Conservation (phyloP, 257 asterid genomes). For the Nicotiana attenuata region DNA sequence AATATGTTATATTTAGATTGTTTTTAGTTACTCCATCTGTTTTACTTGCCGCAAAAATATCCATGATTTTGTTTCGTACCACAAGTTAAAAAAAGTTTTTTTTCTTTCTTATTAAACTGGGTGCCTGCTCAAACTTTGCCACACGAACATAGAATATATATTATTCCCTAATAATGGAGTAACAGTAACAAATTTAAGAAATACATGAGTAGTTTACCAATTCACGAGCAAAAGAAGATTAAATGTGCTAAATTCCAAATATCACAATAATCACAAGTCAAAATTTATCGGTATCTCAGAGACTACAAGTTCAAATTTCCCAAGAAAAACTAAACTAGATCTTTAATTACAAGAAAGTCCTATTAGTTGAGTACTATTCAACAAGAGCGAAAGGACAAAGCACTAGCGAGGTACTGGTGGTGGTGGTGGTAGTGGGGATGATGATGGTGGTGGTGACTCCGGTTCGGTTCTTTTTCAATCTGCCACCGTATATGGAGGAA, state of each 20-base stretch:
- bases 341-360: neutral
- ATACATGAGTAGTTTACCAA: neutral
- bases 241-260: neutral
- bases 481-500: slow-evolving; percentile 42
- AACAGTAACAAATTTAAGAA: neutral
- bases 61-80: neutral
- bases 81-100: neutral
- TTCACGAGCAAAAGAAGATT: no score
- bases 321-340: neutral
- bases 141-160: no score
- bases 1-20: neutral
- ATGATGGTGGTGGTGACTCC: slow-evolving; percentile 12
- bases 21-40: neutral
- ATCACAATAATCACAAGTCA: neutral
- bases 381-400: slow-evolving; percentile 32
- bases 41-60: no score
- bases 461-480: slow-evolving; percentile 29
- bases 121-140: no score
- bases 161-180: no score
- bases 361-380: neutral
- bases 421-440: slow-evolving; percentile 16
- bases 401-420: slow-evolving; percentile 16
- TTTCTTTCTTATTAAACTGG: no score
- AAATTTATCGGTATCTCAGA: neutral
- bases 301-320: neutral